Percentiles rank a stretch among this genome's conserved stretches.
These are phyloP conservation scores for Purshia tridentata DNA, from an alignment of 306 rosid genomes.

Conservation along the genomic window DNA sequence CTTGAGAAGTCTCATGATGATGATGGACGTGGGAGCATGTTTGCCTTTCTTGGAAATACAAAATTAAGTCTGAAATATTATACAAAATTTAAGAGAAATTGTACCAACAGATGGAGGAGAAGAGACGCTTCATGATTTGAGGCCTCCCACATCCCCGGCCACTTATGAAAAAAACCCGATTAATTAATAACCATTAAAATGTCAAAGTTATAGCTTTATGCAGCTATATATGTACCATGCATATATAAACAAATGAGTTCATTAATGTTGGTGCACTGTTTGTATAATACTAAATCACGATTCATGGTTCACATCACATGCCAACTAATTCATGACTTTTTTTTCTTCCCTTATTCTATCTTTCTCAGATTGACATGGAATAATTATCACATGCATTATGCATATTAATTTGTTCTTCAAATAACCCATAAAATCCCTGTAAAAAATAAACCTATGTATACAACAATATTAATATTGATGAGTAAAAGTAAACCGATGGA, in stretches of 20 bases:
- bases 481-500: too few species aligned
- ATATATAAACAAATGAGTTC: background rate
- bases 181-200: background rate
- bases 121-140: background rate
- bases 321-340: too few species aligned
- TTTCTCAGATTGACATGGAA: too few species aligned
- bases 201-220: background rate
- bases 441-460: background rate
- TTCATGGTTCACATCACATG: too few species aligned
- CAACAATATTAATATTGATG: too few species aligned
- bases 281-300: background rate
- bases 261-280: background rate
- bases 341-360: too few species aligned
- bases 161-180: background rate
- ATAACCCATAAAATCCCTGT: background rate
- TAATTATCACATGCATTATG: too few species aligned
- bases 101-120: background rate
- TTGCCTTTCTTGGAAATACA: slow-evolving; percentile 17
- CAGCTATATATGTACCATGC: too few species aligned
- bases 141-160: background rate
- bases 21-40: slow-evolving; percentile 17
- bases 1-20: too few species aligned
- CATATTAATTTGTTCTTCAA: background rate
- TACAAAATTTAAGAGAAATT: background rate
- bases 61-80: background rate